A percentile compares a stretch with the other conserved stretches of the same genome.
Evolutionary conservation across 164 flowering plant species (phyloP).

Genomic region (Magnolia kwangsiensis): DNA sequence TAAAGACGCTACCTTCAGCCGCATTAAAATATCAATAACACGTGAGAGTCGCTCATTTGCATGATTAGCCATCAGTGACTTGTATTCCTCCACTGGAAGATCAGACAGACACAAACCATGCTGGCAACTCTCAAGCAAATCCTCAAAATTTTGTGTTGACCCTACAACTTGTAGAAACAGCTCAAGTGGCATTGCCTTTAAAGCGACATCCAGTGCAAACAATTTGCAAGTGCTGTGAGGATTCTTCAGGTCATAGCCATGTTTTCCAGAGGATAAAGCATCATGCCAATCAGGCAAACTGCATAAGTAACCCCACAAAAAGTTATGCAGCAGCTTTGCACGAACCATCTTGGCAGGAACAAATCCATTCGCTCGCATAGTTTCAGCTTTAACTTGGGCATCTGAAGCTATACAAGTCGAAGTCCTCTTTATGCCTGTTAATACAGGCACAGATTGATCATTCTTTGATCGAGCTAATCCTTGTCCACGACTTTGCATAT

Average conservation of each 20-base stretch:
- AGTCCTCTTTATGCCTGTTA: slow-evolving; percentile 54
- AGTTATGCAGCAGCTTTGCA: slow-evolving; percentile 75
- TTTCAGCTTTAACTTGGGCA: slow-evolving; percentile 41
- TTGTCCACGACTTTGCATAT: slow-evolving; percentile 55
- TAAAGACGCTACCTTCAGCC: slow-evolving; percentile 57
- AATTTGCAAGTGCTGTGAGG: slow-evolving; percentile 55
- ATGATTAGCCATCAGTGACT: slow-evolving; percentile 58
- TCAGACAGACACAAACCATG: slow-evolving; percentile 68
- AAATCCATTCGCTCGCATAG: slow-evolving; percentile 84
- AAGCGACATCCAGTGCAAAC: slow-evolving; percentile 58
- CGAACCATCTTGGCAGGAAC: slow-evolving; percentile 87
- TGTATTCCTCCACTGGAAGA: slow-evolving; percentile 58
- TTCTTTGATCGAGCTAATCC: slow-evolving; percentile 39
- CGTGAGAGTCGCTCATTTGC: slow-evolving; percentile 73
- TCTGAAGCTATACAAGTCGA: slow-evolving; percentile 30
- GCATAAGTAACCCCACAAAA: slow-evolving; percentile 63
- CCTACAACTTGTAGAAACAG: slow-evolving; percentile 85
- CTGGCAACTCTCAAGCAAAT: slow-evolving; percentile 65
- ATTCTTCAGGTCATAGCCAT: slow-evolving; percentile 35
- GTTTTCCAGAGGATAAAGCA: slow-evolving; percentile 34
- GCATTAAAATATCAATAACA: slow-evolving; percentile 61
- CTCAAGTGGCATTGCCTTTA: slow-evolving; percentile 85
- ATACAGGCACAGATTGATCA: slow-evolving; percentile 45
- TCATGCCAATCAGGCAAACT: slow-evolving; percentile 46
- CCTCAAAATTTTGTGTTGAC: slow-evolving; percentile 50